phyloP scores from a whole-genome alignment of 2,329 filamentous ascomycete species.

The Verticillium tricorpus region DNA sequence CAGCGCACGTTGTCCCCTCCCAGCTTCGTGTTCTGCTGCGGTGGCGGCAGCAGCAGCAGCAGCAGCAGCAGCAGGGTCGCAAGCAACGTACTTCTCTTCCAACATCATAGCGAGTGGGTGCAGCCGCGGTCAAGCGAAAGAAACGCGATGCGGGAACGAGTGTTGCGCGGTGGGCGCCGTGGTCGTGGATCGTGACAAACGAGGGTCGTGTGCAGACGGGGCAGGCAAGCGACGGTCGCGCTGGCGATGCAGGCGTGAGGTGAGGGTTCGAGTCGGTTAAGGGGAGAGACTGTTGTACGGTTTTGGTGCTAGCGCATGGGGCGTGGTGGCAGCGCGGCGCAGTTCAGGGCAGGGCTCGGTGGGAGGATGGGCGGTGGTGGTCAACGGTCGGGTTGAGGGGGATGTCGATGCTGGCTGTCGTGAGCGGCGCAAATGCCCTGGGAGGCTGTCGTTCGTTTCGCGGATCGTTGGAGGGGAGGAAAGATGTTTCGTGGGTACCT shows the following conservation, averaged over 20 bases:
- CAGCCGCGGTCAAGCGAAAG: background rate
- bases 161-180: constrained; percentile 4
- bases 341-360: background rate
- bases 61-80: background rate
- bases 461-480: background rate
- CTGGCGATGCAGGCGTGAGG: background rate
- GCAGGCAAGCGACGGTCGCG: background rate
- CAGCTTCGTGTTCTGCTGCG: background rate
- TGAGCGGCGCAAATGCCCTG: background rate
- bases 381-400: background rate
- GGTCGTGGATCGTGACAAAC: constrained; percentile 3
- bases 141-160: constrained; percentile 6
- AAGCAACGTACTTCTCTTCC: constrained; percentile 15
- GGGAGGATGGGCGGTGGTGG: background rate
- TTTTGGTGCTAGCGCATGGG: background rate
- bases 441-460: background rate
- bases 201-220: constrained; percentile 5
- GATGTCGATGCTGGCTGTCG: background rate
- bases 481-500: background rate
- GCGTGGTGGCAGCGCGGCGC: background rate
- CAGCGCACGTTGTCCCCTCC: constrained; percentile 17
- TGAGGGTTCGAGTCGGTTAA: background rate
- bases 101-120: constrained; percentile 10
- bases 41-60: background rate
- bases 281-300: background rate